Conservation (phyloP, 805 yeast genomes). For the Scheffersomyces lignosus region DNA sequence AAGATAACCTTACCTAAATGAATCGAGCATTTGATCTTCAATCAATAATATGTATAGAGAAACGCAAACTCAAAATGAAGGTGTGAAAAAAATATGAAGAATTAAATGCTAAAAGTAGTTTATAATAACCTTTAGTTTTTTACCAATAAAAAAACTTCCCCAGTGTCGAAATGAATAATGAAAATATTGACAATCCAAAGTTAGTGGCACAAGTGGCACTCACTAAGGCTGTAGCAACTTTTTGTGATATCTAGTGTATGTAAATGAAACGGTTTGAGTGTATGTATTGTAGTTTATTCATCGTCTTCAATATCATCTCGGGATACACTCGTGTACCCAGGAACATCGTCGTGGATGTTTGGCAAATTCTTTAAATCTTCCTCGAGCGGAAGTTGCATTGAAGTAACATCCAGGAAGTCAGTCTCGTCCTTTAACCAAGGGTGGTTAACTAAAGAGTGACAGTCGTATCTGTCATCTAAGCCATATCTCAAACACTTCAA, state of each 20-base stretch:
- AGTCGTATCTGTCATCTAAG: slow-evolving; percentile 53
- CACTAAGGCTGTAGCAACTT: too few relatives aligned
- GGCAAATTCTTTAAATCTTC: slow-evolving; percentile 20
- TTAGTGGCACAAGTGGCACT: too few relatives aligned
- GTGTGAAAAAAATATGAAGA: neutral
- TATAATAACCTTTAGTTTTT: too few relatives aligned
- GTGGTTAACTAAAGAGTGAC: slow-evolving; percentile 53
- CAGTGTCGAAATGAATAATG: too few relatives aligned
- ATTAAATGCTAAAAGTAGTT: too few relatives aligned
- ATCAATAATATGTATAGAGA: slow-evolving; percentile 1
- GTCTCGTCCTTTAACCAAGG: slow-evolving; percentile 43
- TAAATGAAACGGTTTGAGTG: too few relatives aligned
- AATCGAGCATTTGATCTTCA: neutral
- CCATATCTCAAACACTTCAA: slow-evolving; percentile 50
- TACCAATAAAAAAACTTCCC: too few relatives aligned
- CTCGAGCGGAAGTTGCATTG: slow-evolving; percentile 4
- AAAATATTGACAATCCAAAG: too few relatives aligned
- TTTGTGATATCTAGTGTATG: too few relatives aligned
- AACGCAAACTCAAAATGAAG: slow-evolving; percentile 1
- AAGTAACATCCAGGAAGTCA: slow-evolving; percentile 7
- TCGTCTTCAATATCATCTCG: slow-evolving; percentile 7
- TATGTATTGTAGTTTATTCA: too few relatives aligned
- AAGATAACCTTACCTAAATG: neutral
- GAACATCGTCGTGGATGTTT: slow-evolving; percentile 24
- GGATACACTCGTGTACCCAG: slow-evolving; percentile 27